Evolutionary conservation across 2,329 filamentous ascomycete genomes (phyloP).

Genomic region (Xylariaceae sp.): DNA sequence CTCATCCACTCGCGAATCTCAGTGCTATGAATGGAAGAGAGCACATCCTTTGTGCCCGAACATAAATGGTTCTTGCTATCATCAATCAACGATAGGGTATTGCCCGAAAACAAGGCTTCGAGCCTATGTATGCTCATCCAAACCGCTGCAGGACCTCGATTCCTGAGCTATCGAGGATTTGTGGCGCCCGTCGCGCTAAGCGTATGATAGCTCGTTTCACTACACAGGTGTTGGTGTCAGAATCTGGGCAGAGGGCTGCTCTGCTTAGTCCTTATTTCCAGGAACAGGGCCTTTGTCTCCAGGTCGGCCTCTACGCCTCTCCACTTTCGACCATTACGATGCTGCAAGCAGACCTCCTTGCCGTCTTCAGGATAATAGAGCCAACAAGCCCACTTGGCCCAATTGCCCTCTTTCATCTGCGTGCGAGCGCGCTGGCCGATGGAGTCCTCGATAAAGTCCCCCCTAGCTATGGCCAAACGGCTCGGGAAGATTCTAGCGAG

Average conservation of each 20-base stretch:
- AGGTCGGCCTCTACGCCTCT: conserved; percentile 47
- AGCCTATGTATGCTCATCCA: too few species aligned
- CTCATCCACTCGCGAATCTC: too few species aligned
- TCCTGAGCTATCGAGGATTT: too few species aligned
- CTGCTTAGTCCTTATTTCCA: conserved; percentile 36
- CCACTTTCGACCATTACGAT: conserved; percentile 60
- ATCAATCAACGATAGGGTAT: too few species aligned
- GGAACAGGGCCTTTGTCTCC: conserved; percentile 32
- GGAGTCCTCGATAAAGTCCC: conserved; percentile 64
- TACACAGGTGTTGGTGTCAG: too few species aligned
- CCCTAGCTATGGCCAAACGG: conserved; percentile 56
- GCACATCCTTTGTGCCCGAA: too few species aligned
- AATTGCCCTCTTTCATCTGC: conserved; percentile 62
- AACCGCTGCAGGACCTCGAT: too few species aligned
- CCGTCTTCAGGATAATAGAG: conserved; percentile 59
- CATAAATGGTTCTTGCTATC: too few species aligned
- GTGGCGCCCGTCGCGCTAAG: too few species aligned
- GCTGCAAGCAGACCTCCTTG: conserved; percentile 53
- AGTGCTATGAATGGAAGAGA: too few species aligned
- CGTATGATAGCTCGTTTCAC: too few species aligned
- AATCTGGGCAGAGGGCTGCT: not conserved
- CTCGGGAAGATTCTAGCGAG: conserved; percentile 56
- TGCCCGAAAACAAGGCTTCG: too few species aligned
- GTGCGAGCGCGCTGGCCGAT: conserved; percentile 60
- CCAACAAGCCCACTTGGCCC: conserved; percentile 62